Evolutionary conservation across 306 rosid genomes (phyloP).

Genomic region (Malus fusca): DNA sequence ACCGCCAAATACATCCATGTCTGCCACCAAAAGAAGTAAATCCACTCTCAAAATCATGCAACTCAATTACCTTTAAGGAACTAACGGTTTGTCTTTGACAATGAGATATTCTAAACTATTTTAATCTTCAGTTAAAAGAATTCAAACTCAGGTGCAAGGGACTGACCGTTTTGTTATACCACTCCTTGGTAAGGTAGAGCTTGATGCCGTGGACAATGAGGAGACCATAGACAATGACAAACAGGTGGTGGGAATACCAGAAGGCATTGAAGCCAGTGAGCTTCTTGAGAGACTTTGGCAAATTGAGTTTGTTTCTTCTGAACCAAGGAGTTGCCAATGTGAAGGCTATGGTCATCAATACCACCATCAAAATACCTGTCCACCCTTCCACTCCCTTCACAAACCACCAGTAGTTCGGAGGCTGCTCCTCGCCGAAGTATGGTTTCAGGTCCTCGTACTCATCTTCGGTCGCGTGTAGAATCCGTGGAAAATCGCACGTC

Average conservation of each 20-base stretch:
- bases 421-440: conserved; percentile 43
- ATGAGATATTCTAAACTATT: too few relatives aligned
- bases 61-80: not conserved
- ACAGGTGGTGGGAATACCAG: conserved; percentile 62
- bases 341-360: conserved; percentile 54
- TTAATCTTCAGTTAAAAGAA: not conserved
- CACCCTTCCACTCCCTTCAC: conserved; percentile 45
- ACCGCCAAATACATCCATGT: conserved; percentile 55
- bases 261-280: conserved; percentile 61
- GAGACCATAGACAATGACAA: conserved; percentile 44
- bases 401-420: conserved; percentile 46
- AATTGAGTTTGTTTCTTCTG: conserved; percentile 44
- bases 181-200: conserved; percentile 44
- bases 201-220: conserved; percentile 42
- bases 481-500: conserved; percentile 45
- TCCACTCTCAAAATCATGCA: not conserved
- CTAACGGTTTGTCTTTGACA: not conserved
- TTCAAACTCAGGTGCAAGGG: not conserved
- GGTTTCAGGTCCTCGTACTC: conserved; percentile 30
- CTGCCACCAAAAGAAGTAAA: conserved; percentile 14
- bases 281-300: conserved; percentile 40
- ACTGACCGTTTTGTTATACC: conserved; percentile 51
- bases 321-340: conserved; percentile 61
- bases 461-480: conserved; percentile 28
- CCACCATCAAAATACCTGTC: conserved; percentile 34